These are phyloP conservation scores for Murraya koenigii DNA, from an alignment of 345 rosid species.

Conservation along the genomic window DNA sequence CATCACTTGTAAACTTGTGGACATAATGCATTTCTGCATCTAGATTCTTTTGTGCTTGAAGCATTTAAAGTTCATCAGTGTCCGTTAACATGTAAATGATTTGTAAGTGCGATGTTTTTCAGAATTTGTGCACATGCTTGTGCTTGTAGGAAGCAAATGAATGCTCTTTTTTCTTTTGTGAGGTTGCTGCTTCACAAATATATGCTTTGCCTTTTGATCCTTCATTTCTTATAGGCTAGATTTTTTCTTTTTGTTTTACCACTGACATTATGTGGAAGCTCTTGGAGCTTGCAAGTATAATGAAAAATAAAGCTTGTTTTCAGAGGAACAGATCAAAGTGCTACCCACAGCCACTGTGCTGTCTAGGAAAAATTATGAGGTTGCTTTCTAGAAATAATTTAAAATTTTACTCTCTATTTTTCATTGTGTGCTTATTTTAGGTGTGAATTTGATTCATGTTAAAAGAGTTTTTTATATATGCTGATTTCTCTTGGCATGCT, in stretches of 20 bases:
- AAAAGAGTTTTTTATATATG: not conserved
- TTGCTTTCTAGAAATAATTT: not conserved
- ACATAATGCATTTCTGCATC: not conserved
- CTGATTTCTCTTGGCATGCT: not conserved
- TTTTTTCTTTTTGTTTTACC: not conserved
- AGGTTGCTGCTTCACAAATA: not conserved
- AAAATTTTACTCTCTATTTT: not conserved
- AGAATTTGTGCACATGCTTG: not conserved
- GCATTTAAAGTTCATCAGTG: not conserved
- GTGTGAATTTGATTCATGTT: not conserved
- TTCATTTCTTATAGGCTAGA: not conserved
- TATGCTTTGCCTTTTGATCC: not conserved
- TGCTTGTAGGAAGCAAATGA: not conserved
- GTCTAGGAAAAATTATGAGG: not conserved
- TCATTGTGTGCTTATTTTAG: not conserved
- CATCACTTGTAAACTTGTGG: not conserved
- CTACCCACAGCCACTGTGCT: not conserved
- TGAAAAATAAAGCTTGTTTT: not conserved
- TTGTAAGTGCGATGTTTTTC: not conserved
- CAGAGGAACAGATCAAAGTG: not conserved
- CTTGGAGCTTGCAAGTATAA: not conserved
- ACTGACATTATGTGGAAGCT: not conserved
- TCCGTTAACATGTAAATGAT: not conserved
- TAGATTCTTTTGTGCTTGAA: not conserved
- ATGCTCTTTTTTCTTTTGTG: not conserved